Evolutionary conservation across 164 flowering plant genomes (phyloP), one percentile per base, ranked within the genome.

Genomic region (Berberis vulgaris): DNA sequence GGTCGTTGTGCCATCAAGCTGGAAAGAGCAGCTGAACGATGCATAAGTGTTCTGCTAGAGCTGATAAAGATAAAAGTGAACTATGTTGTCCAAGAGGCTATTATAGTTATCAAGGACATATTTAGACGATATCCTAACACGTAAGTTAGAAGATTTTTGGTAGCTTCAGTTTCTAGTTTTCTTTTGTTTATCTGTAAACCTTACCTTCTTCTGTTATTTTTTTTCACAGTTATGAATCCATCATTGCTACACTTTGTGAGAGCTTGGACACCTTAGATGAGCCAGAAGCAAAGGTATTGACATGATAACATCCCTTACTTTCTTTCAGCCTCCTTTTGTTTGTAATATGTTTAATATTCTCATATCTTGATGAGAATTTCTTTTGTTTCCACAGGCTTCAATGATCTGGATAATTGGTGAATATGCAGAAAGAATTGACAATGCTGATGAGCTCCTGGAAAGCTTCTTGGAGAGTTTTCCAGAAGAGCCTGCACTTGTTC

Each of bases 351-450:
- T 12, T 42, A 38, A 3, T 5, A 1, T 42, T 62, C 50, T 8
- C 46, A 1, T 62, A 49, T 49, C 39, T 41, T 62, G 26, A 9
- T 5, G 43, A 42, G n/a, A 47, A 49, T 47, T 59, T 43, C 45
- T 26, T 58, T 72, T 41, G 7, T 41, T 67, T 42, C 39, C 50
- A 43, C 73, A 95, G 99, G 99, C 99, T 64, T 95, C 99, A 60
- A 95, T 95, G 99, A 94, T 94, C 65, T 94, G 99, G 99, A 94
- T 94, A 52, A 94, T 94, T 83, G 99, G 99, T 67, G 99, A 94
- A 76, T 94, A 94, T 76, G 99, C 99, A 8, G 99, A 94, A 75
- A 86, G 99, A 80, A 94, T 94, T 69, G 99, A 94, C 77, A 94
- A 94, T 87, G 99, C 99, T 64, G 99, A 95, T 72, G 99, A 95